phyloP scores from a whole-genome alignment of 129 eudicot species.

The Arctium lappa region DNA sequence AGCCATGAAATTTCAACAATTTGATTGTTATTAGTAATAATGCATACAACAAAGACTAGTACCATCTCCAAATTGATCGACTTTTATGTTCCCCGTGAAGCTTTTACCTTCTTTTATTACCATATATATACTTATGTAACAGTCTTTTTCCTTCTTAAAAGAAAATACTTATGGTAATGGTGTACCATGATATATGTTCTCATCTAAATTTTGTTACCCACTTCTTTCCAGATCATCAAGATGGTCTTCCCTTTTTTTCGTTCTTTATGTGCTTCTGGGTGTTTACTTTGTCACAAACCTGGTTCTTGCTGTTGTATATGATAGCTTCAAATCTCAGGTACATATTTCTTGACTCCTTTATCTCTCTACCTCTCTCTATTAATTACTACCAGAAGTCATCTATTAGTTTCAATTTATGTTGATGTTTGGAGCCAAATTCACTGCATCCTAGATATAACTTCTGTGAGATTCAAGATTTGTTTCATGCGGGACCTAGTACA shows the following conservation, averaged over 20 bases:
- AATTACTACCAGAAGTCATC: background rate
- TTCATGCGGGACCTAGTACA: background rate
- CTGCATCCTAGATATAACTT: background rate
- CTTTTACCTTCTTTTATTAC: background rate
- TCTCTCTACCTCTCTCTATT: background rate
- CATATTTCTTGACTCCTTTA: constrained; percentile 1
- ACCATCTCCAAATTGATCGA: background rate
- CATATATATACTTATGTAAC: background rate
- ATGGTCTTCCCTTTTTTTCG: constrained; percentile 74
- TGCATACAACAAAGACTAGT: too few species aligned
- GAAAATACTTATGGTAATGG: background rate
- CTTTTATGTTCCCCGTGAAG: constrained; percentile 5
- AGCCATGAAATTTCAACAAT: too few species aligned
- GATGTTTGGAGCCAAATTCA: background rate
- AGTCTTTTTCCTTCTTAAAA: background rate
- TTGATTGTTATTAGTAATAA: too few species aligned
- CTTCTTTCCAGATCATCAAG: constrained; percentile 65
- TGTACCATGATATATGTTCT: background rate
- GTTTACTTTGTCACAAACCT: constrained; percentile 97
- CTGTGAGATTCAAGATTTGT: background rate
- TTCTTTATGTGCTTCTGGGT: constrained; percentile 83
- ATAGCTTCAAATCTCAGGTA: constrained; percentile 91
- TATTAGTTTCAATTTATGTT: background rate
- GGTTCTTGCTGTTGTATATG: constrained; percentile 96
- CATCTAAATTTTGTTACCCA: background rate